Conservation (phyloP, 2,329 filamentous ascomycete genomes). For the Cercospora janseana region DNA sequence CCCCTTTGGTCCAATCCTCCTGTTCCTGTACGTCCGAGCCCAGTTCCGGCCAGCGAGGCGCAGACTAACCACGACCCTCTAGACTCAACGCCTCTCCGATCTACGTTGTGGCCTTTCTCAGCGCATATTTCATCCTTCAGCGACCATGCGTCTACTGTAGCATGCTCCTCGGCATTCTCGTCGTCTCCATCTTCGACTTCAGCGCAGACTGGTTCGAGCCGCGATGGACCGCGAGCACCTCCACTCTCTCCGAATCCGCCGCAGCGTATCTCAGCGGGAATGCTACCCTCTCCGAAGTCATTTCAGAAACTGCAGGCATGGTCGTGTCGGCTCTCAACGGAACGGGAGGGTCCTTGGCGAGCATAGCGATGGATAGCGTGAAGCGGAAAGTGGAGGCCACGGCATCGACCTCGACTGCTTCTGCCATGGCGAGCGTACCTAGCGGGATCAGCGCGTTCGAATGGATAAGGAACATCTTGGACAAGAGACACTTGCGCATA, state of each 20-base stretch:
- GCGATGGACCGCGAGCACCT: slow-evolving; percentile 43
- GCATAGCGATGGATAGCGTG: slow-evolving; percentile 63
- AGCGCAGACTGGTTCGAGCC: slow-evolving; percentile 89
- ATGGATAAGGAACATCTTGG: slow-evolving; percentile 79
- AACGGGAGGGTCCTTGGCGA: slow-evolving; percentile 65
- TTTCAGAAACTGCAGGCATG: slow-evolving; percentile 65
- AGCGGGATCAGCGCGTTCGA: slow-evolving; percentile 69
- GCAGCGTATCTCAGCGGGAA: slow-evolving; percentile 35
- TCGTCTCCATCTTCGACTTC: slow-evolving; percentile 94
- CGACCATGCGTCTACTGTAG: slow-evolving; percentile 98
- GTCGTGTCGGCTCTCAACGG: slow-evolving; percentile 59
- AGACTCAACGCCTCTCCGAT: slow-evolving; percentile 43
- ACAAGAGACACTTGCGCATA: slow-evolving; percentile 82
- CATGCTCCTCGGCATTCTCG: slow-evolving; percentile 89
- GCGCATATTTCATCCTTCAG: slow-evolving; percentile 93
- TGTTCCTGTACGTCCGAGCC: slow-evolving; percentile 8
- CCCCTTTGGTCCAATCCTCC: slow-evolving; percentile 3
- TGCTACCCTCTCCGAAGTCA: slow-evolving; percentile 40
- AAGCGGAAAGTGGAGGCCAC: slow-evolving; percentile 44
- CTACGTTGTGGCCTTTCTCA: slow-evolving; percentile 58
- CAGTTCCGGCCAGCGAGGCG: not conserved
- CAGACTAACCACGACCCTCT: not conserved
- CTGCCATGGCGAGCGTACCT: slow-evolving; percentile 43
- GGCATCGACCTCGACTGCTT: slow-evolving; percentile 51
- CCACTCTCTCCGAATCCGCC: slow-evolving; percentile 39